Conservation (phyloP, 1,284 basidiomycete species). For the Marasmius sp. region DNA sequence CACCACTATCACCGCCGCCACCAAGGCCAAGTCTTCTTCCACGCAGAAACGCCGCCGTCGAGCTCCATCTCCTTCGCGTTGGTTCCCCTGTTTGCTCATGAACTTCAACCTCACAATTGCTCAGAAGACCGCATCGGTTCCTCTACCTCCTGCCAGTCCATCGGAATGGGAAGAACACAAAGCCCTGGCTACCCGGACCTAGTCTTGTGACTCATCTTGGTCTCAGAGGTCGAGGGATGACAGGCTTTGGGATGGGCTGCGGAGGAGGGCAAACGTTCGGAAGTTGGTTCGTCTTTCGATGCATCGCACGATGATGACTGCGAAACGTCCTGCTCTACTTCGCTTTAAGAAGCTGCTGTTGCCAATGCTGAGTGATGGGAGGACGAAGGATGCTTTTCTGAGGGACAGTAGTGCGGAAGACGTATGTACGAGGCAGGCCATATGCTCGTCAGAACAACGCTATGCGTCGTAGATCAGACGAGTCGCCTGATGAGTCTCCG, state of each 20-base stretch:
- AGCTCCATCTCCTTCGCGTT: slow-evolving; percentile 65
- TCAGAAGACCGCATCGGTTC: slow-evolving; percentile 49
- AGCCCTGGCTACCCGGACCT: slow-evolving; percentile 58
- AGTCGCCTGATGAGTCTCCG: no score
- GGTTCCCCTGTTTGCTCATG: slow-evolving; percentile 65
- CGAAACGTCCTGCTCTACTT: no score
- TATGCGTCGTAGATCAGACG: no score
- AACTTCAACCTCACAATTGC: slow-evolving; percentile 57
- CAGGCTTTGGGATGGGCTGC: neutral
- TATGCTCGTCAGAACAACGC: no score
- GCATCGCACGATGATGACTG: no score
- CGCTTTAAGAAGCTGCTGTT: no score
- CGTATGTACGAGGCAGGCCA: no score
- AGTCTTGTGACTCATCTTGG: slow-evolving; percentile 21
- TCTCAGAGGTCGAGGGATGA: slow-evolving; percentile 4
- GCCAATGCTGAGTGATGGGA: no score
- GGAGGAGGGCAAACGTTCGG: slow-evolving; percentile 33
- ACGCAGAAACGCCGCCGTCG: slow-evolving; percentile 60
- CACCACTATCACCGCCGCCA: slow-evolving; percentile 6
- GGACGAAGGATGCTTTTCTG: no score
- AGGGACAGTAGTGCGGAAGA: no score
- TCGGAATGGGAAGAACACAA: slow-evolving; percentile 53
- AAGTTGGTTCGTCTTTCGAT: slow-evolving; percentile 42
- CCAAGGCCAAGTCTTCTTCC: neutral
- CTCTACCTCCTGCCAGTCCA: slow-evolving; percentile 61